Percentiles rank a stretch among this genome's conserved stretches.
Evolutionary conservation across 257 asterid species (phyloP).

Genomic region (Jacaranda mimosifolia): DNA sequence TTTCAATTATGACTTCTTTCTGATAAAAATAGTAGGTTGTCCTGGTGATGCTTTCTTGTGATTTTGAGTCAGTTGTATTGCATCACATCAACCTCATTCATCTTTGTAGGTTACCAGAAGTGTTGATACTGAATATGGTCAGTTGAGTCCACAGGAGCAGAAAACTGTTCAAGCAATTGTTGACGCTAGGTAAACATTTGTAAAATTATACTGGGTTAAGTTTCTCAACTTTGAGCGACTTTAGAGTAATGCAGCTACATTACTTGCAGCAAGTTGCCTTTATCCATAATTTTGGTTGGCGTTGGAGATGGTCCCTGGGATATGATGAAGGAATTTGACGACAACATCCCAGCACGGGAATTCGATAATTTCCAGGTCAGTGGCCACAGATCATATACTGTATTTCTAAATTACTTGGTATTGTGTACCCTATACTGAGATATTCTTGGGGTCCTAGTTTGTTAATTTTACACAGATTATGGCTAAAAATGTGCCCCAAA

Average conservation of each 20-base stretch:
- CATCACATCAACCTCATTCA: not conserved
- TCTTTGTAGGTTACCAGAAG: slow-evolving; percentile 76
- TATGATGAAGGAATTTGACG: slow-evolving; percentile 92
- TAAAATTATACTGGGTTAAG: not conserved
- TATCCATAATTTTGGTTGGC: slow-evolving; percentile 84
- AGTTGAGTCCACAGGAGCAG: slow-evolving; percentile 86
- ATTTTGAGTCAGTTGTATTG: not conserved
- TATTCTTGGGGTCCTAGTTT: slow-evolving; percentile 57
- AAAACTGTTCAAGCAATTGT: slow-evolving; percentile 87
- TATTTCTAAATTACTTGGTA: slow-evolving; percentile 6
- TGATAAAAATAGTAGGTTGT: not conserved
- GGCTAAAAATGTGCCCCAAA: slow-evolving; percentile 68
- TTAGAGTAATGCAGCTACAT: slow-evolving; percentile 14
- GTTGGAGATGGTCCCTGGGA: slow-evolving; percentile 99
- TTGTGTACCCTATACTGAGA: slow-evolving; percentile 23
- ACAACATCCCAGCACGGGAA: slow-evolving; percentile 83
- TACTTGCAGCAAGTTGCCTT: slow-evolving; percentile 77
- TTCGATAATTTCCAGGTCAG: slow-evolving; percentile 90
- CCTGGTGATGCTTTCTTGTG: not conserved
- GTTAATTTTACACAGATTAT: slow-evolving; percentile 89
- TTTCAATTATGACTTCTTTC: too few relatives aligned
- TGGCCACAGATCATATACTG: slow-evolving; percentile 9
- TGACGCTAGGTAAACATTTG: slow-evolving; percentile 67
- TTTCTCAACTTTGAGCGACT: slow-evolving; percentile 13
- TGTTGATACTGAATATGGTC: slow-evolving; percentile 75